phyloP scores from a whole-genome alignment of 106 monocot genomes.

The Allium fistulosum region DNA sequence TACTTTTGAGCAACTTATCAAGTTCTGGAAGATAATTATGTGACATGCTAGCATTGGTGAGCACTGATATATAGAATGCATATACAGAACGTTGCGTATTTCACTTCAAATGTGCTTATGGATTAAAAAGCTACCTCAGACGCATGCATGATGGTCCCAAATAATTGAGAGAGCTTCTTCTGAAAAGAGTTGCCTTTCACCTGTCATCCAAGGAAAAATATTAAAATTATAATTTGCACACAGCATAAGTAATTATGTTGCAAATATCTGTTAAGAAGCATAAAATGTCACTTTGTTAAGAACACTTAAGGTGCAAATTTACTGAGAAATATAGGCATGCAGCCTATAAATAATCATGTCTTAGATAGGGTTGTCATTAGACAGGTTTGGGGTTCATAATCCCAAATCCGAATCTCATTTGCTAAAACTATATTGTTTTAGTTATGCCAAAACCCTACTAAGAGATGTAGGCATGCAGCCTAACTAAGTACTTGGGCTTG shows the following conservation, averaged over 20 bases:
- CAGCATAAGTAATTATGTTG: not conserved
- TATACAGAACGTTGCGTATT: not conserved
- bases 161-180: constrained; percentile 63
- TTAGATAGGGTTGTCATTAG: too few species aligned
- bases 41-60: not conserved
- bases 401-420: too few species aligned
- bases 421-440: too few species aligned
- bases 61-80: not conserved
- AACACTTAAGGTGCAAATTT: too few species aligned
- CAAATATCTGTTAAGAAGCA: too few species aligned
- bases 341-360: too few species aligned
- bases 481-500: too few species aligned
- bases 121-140: constrained; percentile 34
- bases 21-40: not conserved
- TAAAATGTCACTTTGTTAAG: too few species aligned
- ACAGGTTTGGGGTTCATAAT: too few species aligned
- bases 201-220: constrained; percentile 25
- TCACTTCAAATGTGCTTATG: not conserved
- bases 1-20: not conserved
- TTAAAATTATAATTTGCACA: constrained; percentile 4
- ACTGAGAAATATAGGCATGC: too few species aligned
- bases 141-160: constrained; percentile 34
- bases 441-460: too few species aligned
- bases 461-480: too few species aligned
- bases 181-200: constrained; percentile 79